phyloP scores from a whole-genome alignment of 2,329 filamentous ascomycete genomes.

The Mycosphaerella sp. region DNA sequence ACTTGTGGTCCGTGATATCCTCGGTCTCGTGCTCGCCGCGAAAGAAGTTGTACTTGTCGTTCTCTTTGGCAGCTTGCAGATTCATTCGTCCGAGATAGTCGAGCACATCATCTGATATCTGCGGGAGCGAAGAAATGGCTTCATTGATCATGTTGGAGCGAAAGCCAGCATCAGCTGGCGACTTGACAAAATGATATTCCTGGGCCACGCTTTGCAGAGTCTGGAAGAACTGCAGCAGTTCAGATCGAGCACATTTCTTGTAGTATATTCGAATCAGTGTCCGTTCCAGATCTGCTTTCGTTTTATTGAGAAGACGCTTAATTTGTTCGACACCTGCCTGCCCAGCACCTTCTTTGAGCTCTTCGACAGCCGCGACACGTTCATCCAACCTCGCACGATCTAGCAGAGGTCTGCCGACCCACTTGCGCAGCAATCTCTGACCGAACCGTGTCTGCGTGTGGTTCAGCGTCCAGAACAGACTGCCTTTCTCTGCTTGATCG shows the following conservation, averaged over 20 bases:
- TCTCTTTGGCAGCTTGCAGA: slow-evolving; percentile 68
- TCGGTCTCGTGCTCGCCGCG: slow-evolving; percentile 81
- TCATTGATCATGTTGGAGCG: slow-evolving; percentile 61
- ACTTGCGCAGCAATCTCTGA: slow-evolving; percentile 80
- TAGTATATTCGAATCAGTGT: slow-evolving; percentile 95
- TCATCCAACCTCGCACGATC: slow-evolving; percentile 69
- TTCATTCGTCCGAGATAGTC: slow-evolving; percentile 81
- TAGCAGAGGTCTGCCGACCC: slow-evolving; percentile 86
- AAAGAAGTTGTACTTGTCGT: slow-evolving; percentile 95
- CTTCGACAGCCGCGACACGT: slow-evolving; percentile 76
- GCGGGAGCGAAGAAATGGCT: slow-evolving; percentile 68
- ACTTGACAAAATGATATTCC: slow-evolving; percentile 65
- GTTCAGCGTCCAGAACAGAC: slow-evolving; percentile 91
- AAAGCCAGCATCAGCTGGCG: slow-evolving; percentile 64
- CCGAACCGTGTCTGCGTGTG: slow-evolving; percentile 88
- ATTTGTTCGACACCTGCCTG: slow-evolving; percentile 66
- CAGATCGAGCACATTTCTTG: slow-evolving; percentile 84
- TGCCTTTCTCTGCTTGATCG: slow-evolving; percentile 76
- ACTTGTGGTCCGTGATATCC: slow-evolving; percentile 78
- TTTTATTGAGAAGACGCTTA: slow-evolving; percentile 62
- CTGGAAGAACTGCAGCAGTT: slow-evolving; percentile 79
- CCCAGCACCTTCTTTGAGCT: slow-evolving; percentile 65
- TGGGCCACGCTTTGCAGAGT: slow-evolving; percentile 74
- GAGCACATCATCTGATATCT: slow-evolving; percentile 66
- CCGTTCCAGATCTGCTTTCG: slow-evolving; percentile 80